These are phyloP conservation scores for Neobulgaria alba DNA, from an alignment of 2,329 filamentous ascomycete genomes.

Conservation along the genomic window DNA sequence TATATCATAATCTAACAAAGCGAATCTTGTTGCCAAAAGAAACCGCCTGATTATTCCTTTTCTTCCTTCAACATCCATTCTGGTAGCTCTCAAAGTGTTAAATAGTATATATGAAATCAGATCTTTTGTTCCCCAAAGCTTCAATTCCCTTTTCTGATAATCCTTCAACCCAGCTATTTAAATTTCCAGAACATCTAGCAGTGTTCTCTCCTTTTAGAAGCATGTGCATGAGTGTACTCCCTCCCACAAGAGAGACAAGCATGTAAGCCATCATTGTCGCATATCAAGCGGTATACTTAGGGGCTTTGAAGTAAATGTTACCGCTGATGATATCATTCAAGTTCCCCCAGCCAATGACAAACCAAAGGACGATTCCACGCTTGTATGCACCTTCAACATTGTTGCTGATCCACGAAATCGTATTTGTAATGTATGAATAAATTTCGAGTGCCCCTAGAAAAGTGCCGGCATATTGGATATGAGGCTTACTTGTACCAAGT, in stretches of 20 bases:
- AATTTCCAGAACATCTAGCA: conserved; percentile 51
- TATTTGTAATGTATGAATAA: conserved; percentile 78
- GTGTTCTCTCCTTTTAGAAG: conserved; percentile 59
- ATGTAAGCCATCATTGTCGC: conserved; percentile 67
- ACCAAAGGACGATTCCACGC: conserved; percentile 73
- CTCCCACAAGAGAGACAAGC: conserved; percentile 56
- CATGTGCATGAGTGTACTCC: conserved; percentile 57
- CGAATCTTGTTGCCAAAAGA: too few relatives aligned
- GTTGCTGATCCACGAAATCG: conserved; percentile 79
- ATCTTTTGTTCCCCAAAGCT: conserved; percentile 58
- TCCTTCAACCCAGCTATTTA: conserved; percentile 56
- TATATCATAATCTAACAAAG: too few relatives aligned
- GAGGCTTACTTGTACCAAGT: conserved; percentile 51
- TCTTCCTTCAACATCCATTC: too few relatives aligned
- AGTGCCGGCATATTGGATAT: conserved; percentile 69
- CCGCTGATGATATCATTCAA: conserved; percentile 53
- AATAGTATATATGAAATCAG: conserved; percentile 62
- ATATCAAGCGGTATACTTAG: conserved; percentile 59
- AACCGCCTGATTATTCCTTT: too few relatives aligned
- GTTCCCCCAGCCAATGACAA: conserved; percentile 89
- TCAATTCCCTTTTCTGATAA: conserved; percentile 54
- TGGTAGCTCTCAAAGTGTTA: too few relatives aligned
- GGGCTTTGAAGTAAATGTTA: conserved; percentile 61
- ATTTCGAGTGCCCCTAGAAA: conserved; percentile 82
- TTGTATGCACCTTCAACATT: conserved; percentile 88